Conservation (phyloP, 1,284 basidiomycete species). For the Butyriboletus appendiculatus region DNA sequence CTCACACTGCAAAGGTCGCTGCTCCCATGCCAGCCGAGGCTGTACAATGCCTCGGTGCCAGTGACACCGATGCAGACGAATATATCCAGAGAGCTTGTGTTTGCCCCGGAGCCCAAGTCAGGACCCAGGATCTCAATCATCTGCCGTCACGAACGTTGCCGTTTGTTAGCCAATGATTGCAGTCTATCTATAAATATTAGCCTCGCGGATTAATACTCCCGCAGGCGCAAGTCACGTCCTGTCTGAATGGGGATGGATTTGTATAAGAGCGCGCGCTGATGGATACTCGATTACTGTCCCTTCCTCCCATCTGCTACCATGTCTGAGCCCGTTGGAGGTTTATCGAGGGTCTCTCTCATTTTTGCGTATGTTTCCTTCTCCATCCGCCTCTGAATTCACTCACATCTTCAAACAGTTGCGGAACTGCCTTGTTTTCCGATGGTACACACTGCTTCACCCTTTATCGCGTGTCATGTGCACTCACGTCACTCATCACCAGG, state of each 20-base stretch:
- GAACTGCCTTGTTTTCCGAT: constrained; percentile 86
- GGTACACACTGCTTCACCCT: constrained; percentile 43
- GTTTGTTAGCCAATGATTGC: constrained; percentile 15
- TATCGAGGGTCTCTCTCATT: constrained; percentile 68
- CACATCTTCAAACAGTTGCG: constrained; percentile 50
- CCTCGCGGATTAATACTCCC: no score
- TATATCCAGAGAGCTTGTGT: neutral
- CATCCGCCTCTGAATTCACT: constrained; percentile 1
- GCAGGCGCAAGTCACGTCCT: neutral
- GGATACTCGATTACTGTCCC: neutral
- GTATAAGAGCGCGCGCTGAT: constrained; percentile 19
- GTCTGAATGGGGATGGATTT: neutral
- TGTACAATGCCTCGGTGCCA: neutral
- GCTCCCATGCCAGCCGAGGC: neutral
- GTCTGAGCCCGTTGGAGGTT: constrained; percentile 21
- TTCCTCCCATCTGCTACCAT: constrained; percentile 13
- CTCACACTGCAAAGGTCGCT: neutral
- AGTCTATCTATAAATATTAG: neutral
- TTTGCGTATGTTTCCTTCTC: constrained; percentile 59
- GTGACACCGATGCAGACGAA: neutral
- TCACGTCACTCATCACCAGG: constrained; percentile 42
- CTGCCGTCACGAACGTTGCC: constrained; percentile 26
- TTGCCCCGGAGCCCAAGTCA: neutral
- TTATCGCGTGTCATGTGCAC: neutral
- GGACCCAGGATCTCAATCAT: no score